Percentiles rank a stretch among this genome's conserved stretches.
These are phyloP conservation scores for Yamadazyma jaroonii DNA, from an alignment of 1,139 yeast species.

Conservation along the genomic window DNA sequence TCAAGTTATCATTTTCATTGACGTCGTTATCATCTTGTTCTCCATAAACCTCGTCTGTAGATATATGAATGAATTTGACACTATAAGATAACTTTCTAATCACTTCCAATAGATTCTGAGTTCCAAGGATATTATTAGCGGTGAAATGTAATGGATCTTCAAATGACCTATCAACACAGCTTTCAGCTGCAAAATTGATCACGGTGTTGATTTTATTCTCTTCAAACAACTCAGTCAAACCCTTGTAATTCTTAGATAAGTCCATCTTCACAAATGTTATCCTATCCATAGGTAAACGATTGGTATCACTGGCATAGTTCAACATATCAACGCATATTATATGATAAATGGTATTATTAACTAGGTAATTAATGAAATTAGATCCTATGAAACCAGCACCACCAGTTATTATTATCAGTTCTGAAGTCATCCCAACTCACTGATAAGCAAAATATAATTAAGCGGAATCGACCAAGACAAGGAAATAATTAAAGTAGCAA, in stretches of 20 bases:
- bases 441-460: neutral
- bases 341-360: constrained; percentile 32
- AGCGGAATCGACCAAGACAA: neutral
- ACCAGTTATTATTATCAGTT: constrained; percentile 45
- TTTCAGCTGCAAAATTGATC: constrained; percentile 58
- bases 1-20: constrained; percentile 35
- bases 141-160: constrained; percentile 45
- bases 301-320: constrained; percentile 28
- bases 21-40: constrained; percentile 28
- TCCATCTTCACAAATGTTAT: constrained; percentile 34
- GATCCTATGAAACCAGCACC: constrained; percentile 63
- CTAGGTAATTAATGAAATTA: constrained; percentile 42
- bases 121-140: constrained; percentile 45
- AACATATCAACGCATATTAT: constrained; percentile 51
- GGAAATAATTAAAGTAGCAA: too few relatives aligned
- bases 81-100: constrained; percentile 19
- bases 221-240: constrained; percentile 11
- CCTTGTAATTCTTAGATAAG: constrained; percentile 25
- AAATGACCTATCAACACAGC: constrained; percentile 56
- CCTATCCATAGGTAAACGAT: constrained; percentile 11
- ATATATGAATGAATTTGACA: constrained; percentile 45
- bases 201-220: constrained; percentile 30
- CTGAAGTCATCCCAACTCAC: constrained; percentile 2
- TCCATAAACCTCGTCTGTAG: constrained; percentile 66
- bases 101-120: constrained; percentile 50